Evolutionary conservation across 768 basidiomycete species (phyloP).

Genomic region (Hortiboletus campestris): DNA sequence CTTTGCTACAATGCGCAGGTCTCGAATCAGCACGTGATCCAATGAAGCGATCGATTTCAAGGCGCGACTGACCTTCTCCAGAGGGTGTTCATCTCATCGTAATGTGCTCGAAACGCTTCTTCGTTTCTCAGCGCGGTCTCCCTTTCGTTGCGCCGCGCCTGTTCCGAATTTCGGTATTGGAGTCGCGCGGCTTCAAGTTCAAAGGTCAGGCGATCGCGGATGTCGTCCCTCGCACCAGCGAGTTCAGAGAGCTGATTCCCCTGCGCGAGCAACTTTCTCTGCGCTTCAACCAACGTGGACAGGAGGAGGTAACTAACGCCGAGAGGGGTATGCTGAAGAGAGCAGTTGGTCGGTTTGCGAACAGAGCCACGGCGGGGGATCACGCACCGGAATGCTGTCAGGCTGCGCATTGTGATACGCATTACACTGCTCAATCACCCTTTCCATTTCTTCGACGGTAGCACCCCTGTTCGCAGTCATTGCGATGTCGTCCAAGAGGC

Average conservation of each 20-base stretch:
- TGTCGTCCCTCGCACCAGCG: neutral
- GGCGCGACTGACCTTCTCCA: constrained; percentile 4
- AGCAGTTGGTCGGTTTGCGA: neutral
- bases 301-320: neutral
- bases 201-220: neutral
- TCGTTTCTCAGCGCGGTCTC: neutral
- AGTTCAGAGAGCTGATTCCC: neutral
- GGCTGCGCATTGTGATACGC: neutral
- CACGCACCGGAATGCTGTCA: neutral
- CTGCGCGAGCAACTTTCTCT: neutral
- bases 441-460: constrained; percentile 9
- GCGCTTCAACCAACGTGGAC: neutral
- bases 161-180: neutral
- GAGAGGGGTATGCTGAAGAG: neutral
- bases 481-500: neutral
- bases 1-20: neutral
- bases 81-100: neutral
- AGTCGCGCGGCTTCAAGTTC: neutral
- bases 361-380: too few species aligned
- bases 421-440: neutral
- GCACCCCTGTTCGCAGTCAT: neutral
- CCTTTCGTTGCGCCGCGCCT: neutral
- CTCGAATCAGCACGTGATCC: neutral
- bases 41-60: neutral
- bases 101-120: neutral